Percentiles rank a stretch among this genome's conserved stretches.
These are phyloP conservation scores for Silene latifolia DNA, from an alignment of 148 eudicot genomes.

Conservation along the genomic window DNA sequence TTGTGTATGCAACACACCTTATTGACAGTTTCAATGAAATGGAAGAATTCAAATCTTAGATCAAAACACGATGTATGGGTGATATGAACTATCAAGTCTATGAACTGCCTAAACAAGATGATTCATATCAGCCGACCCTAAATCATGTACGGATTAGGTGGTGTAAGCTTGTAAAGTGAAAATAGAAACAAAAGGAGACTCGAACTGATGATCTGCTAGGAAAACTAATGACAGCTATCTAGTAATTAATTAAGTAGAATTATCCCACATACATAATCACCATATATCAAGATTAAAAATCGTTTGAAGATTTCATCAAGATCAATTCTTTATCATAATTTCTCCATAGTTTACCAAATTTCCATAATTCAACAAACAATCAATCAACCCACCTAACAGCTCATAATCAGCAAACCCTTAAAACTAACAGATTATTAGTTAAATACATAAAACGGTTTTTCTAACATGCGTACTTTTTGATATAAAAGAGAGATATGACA, in stretches of 20 bases:
- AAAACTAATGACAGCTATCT: no score
- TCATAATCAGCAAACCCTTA: slow-evolving; percentile 2
- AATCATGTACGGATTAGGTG: no score
- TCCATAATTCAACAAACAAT: neutral
- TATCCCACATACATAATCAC: neutral
- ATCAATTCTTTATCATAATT: neutral
- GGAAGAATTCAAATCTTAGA: no score
- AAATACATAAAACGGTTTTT: neutral
- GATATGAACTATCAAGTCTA: no score
- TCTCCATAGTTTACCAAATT: neutral
- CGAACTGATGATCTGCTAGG: no score
- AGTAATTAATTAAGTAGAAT: neutral
- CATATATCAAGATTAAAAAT: neutral
- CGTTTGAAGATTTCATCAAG: neutral
- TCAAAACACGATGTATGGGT: no score
- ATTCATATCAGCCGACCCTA: neutral
- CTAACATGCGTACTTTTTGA: no score
- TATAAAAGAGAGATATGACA: no score
- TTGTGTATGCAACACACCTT: neutral
- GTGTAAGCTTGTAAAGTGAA: no score
- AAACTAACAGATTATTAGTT: neutral
- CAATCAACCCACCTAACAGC: neutral
- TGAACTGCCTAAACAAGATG: neutral
- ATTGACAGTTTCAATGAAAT: neutral
- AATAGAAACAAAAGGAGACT: no score